These are phyloP conservation scores for Peniophora sp. DNA, from an alignment of 1,284 basidiomycete species.

Conservation along the genomic window DNA sequence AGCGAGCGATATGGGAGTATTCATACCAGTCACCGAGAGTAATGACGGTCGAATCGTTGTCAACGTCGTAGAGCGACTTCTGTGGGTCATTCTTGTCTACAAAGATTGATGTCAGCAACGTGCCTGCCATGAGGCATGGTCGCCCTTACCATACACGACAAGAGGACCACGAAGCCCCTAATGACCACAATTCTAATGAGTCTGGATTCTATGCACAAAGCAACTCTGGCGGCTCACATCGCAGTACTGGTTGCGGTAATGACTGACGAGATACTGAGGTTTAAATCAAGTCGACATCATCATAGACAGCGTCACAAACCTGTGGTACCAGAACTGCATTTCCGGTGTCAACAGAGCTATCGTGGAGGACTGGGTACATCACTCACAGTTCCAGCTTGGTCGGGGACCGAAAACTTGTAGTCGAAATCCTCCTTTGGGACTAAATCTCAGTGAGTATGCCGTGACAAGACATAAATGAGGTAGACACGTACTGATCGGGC, in stretches of 20 bases:
- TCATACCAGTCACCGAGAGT: slow-evolving; percentile 29
- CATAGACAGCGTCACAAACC: not conserved
- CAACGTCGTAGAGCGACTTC: slow-evolving; percentile 29
- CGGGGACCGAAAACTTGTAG: slow-evolving; percentile 27
- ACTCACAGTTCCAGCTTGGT: slow-evolving; percentile 21
- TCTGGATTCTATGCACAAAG: too few species aligned
- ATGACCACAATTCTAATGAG: too few species aligned
- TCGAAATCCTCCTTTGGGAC: slow-evolving; percentile 35
- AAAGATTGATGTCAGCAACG: not conserved
- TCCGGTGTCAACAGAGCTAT: not conserved
- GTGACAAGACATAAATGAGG: slow-evolving; percentile 1
- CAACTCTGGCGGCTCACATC: slow-evolving; percentile 23
- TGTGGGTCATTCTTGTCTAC: slow-evolving; percentile 31
- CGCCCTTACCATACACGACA: slow-evolving; percentile 24
- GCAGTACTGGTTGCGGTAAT: slow-evolving; percentile 31
- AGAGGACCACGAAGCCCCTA: slow-evolving; percentile 17
- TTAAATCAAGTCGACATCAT: not conserved
- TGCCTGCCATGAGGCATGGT: not conserved
- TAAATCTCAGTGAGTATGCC: slow-evolving; percentile 37
- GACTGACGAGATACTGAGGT: slow-evolving; percentile 4
- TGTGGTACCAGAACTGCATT: slow-evolving; percentile 18
- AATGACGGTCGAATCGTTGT: slow-evolving; percentile 33
- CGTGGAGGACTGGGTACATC: not conserved
- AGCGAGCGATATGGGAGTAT: slow-evolving; percentile 1
- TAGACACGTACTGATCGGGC: slow-evolving; percentile 31